Conservation (phyloP, 176 grass and related monocot species). For the Zea mays region DNA sequence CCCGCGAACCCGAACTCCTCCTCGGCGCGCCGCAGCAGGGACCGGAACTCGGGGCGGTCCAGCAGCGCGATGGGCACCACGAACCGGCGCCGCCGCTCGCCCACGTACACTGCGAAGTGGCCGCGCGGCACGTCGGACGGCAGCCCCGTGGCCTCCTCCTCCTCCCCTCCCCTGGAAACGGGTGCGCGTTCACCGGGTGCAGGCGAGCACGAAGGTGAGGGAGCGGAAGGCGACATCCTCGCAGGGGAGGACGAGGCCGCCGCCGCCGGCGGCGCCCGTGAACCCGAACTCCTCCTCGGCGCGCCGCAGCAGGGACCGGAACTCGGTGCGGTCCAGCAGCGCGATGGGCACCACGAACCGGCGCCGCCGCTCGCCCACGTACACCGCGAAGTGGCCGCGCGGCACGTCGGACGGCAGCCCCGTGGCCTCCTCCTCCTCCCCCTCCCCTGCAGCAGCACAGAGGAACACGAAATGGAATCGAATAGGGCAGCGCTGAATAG, state of each 20-base stretch:
- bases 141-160: slow-evolving; percentile 36
- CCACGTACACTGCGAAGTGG: slow-evolving; percentile 95
- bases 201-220: slow-evolving; percentile 65
- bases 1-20: slow-evolving; percentile 92
- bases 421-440: slow-evolving; percentile 26
- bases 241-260: slow-evolving; percentile 84
- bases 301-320: slow-evolving; percentile 71
- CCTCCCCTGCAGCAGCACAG: not conserved
- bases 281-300: slow-evolving; percentile 98
- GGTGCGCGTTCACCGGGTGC: no score
- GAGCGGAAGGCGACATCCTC: slow-evolving; percentile 88
- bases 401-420: slow-evolving; percentile 78
- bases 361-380: slow-evolving; percentile 72
- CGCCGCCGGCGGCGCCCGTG: slow-evolving; percentile 57
- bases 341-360: slow-evolving; percentile 86
- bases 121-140: slow-evolving; percentile 81
- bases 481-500: no score
- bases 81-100: slow-evolving; percentile 65
- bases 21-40: slow-evolving; percentile 77
- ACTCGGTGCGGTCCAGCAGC: slow-evolving; percentile 65
- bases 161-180: not conserved
- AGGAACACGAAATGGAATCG: no score
- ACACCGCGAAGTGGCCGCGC: slow-evolving; percentile 85
- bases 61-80: slow-evolving; percentile 87
- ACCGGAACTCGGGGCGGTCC: slow-evolving; percentile 66